Base-by-base conservation (phyloP, 108 stramenopile genomes). In the Cyclotella baltica region DNA sequence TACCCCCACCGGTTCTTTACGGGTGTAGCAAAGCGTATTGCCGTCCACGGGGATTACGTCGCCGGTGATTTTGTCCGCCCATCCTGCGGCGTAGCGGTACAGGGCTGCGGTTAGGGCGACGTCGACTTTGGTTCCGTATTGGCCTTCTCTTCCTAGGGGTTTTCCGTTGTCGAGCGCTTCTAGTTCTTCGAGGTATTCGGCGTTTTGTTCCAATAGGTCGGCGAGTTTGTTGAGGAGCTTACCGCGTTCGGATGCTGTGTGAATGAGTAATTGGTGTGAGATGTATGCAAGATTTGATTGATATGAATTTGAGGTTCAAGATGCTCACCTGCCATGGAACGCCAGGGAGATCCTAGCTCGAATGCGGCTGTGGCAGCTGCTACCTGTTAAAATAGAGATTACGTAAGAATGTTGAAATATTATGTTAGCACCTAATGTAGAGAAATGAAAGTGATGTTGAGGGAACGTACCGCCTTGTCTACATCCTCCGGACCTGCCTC, bases 31-130 rank as follows among this genome's bases (percentile, higher is more conserved):
- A 5, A 61, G 30, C 15, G 33, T 61, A 30, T 61, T 31, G 13
- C 29, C 59, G 30, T 61, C 59, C 13, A 61, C 59, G 4, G 80
- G 82, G 46, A 83, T 78, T 53, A 55, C 55, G 36, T 75, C 56
- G 22, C 85, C 85, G 47, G 48, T 68, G 61, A 88, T 55, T 56
- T 87, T 85, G 66, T 89, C 85, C 33, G 83, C 80, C 83, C 86
- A 87, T 47, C 89, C 89, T 25, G 89, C 87, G 50, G 64, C 75
- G 56, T 90, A 86, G 4, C 88, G 83, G 62, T 70, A 75, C 31
- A 77, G 65, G 35, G 82, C 62, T 18, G 89, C 83, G 33, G 73
- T 72, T 33, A 89, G 40, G 28, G 61, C 43, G n/a, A 89, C 46
- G 63, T 89, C 90, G 4, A 80, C 73, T 40, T 72, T 34, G 13